phyloP scores from a whole-genome alignment of 148 eudicot genomes.

The Chenopodium berlandieri region DNA sequence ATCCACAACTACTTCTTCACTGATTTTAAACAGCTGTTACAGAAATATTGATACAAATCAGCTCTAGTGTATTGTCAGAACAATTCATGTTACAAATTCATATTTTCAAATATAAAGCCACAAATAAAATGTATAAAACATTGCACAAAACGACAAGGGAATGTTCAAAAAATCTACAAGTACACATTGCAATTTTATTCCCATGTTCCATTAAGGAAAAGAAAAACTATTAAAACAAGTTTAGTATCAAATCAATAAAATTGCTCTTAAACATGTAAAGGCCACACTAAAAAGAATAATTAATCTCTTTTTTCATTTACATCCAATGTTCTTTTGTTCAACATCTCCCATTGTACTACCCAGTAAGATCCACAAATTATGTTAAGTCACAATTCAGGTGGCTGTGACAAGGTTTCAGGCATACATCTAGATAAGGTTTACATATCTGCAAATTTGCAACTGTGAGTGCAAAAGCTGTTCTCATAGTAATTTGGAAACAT shows the following conservation, averaged over 20 bases:
- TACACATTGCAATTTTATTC: too few species aligned
- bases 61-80: neutral
- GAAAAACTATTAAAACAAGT: neutral
- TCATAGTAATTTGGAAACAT: neutral
- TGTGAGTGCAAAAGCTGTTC: neutral
- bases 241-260: neutral
- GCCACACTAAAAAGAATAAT: too few species aligned
- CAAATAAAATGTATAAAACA: neutral
- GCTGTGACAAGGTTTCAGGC: neutral
- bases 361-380: neutral
- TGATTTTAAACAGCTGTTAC: slow-evolving; percentile 88
- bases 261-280: neutral
- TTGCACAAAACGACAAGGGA: neutral
- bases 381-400: neutral
- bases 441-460: neutral
- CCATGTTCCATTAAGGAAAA: neutral
- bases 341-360: neutral
- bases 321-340: neutral
- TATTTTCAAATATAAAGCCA: neutral
- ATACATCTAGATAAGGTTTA: neutral
- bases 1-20: slow-evolving; percentile 96
- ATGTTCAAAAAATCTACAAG: neutral
- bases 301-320: too few species aligned
- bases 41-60: neutral
- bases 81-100: neutral